phyloP scores from a whole-genome alignment of 163 green algal species.

The Coccomyxa subellipsoidea region DNA sequence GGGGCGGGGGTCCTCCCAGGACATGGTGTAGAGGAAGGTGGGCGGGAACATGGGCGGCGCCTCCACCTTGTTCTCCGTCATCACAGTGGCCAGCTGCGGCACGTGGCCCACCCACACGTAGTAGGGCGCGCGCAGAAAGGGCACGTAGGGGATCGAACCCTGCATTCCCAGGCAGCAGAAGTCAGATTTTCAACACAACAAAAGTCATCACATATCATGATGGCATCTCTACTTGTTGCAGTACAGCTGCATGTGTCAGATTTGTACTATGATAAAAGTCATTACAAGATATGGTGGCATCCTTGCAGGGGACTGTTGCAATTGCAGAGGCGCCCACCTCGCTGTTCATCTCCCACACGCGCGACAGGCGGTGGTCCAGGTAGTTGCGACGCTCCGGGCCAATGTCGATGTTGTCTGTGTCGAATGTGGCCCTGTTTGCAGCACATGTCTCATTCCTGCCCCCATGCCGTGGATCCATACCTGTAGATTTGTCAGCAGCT shows the following conservation, averaged over 20 bases:
- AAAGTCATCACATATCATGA: too few relatives aligned
- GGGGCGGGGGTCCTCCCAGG: slow-evolving; percentile 94
- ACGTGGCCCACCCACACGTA: slow-evolving; percentile 80
- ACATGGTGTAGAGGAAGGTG: slow-evolving; percentile 99
- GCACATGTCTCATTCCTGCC: not conserved
- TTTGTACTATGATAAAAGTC: too few relatives aligned
- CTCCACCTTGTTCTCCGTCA: slow-evolving; percentile 69
- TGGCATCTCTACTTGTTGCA: too few relatives aligned
- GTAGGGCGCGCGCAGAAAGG: slow-evolving; percentile 81
- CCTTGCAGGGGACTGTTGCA: not conserved
- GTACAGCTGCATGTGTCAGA: too few relatives aligned
- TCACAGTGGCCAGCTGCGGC: slow-evolving; percentile 38
- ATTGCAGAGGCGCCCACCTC: slow-evolving; percentile 39
- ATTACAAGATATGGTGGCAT: too few relatives aligned
- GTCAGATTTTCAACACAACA: too few relatives aligned
- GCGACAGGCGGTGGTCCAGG: slow-evolving; percentile 86
- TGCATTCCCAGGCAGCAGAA: slow-evolving; percentile 30
- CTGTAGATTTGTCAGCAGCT: too few relatives aligned
- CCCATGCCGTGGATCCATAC: too few relatives aligned
- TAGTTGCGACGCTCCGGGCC: slow-evolving; percentile 92
- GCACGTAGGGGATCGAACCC: slow-evolving; percentile 91
- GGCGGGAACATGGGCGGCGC: slow-evolving; percentile 87
- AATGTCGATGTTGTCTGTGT: slow-evolving; percentile 97
- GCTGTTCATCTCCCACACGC: slow-evolving; percentile 86
- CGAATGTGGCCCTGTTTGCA: slow-evolving; percentile 77